A percentile compares a stretch with the other conserved stretches of the same genome.
Evolutionary conservation across 2,329 filamentous ascomycete genomes (phyloP).

Genomic region (Raffaelea deltoideospora): DNA sequence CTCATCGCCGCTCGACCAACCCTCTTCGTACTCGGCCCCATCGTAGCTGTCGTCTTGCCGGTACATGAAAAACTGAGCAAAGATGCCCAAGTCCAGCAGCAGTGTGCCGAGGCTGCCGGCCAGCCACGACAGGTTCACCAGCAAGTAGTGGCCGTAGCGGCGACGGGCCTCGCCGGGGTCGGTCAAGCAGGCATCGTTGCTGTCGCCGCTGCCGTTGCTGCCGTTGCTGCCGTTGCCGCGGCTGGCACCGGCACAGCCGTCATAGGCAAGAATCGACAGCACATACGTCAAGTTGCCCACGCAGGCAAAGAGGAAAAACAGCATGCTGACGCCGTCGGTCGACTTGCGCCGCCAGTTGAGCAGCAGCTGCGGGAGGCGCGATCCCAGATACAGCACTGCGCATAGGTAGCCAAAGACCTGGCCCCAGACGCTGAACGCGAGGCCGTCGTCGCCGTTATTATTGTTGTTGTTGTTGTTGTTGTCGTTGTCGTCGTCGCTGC

Average conservation of each 20-base stretch:
- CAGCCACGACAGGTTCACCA: conserved; percentile 85
- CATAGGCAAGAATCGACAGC: conserved; percentile 79
- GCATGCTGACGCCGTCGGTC: conserved; percentile 80
- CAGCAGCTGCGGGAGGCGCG: conserved; percentile 75
- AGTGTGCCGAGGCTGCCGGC: conserved; percentile 80
- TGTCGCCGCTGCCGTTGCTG: conserved; percentile 14
- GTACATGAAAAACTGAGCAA: conserved; percentile 86
- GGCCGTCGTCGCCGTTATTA: conserved; percentile 30
- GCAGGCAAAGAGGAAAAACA: conserved; percentile 95
- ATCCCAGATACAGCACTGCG: conserved; percentile 76
- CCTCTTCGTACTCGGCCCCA: conserved; percentile 1
- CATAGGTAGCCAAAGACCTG: conserved; percentile 93
- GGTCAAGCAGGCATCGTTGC: conserved; percentile 30
- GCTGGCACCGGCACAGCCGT: conserved; percentile 39
- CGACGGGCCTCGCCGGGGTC: conserved; percentile 43
- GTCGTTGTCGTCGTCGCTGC: conserved; percentile 10
- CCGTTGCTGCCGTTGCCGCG: neutral
- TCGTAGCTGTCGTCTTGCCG: conserved; percentile 11
- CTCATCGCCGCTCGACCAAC: conserved; percentile 10
- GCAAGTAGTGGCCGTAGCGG: conserved; percentile 67
- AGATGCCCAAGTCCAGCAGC: conserved; percentile 71
- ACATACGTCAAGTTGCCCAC: conserved; percentile 92
- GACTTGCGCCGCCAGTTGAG: conserved; percentile 87
- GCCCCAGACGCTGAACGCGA: conserved; percentile 60
- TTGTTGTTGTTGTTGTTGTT: too few species aligned